A percentile compares a stretch with the other conserved stretches of the same genome.
Conservation (phyloP, 371 early-diverging fungal genomes). For the Chytridium lagenaria region DNA sequence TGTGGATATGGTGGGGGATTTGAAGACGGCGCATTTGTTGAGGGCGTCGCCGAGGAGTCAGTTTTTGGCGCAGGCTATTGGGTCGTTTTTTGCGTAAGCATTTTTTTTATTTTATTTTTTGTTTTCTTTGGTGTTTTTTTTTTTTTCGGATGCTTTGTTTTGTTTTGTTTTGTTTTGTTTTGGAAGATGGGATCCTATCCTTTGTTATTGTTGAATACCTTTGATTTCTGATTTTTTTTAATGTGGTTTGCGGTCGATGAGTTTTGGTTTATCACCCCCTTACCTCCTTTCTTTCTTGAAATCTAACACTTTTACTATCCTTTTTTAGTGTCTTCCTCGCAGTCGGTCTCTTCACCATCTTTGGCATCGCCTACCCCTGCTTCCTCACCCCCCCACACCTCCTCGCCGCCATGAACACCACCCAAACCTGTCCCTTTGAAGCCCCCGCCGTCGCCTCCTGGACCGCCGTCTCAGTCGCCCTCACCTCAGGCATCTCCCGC, state of each 20-base stretch:
- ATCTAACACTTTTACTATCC: neutral
- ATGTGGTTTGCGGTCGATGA: no score
- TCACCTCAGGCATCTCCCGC: slow-evolving; percentile 51
- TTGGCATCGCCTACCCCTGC: slow-evolving; percentile 68
- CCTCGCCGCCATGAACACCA: neutral
- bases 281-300: no score
- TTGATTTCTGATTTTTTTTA: no score
- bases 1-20: slow-evolving; percentile 84
- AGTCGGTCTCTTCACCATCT: slow-evolving; percentile 74
- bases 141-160: neutral
- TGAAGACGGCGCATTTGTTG: slow-evolving; percentile 85
- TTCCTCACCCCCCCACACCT: slow-evolving; percentile 16
- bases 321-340: slow-evolving; percentile 58
- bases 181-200: no score
- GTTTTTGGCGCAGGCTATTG: slow-evolving; percentile 84
- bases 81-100: slow-evolving; percentile 67
- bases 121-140: neutral
- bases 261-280: no score
- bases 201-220: no score
- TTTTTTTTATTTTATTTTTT: neutral
- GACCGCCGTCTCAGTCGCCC: slow-evolving; percentile 62
- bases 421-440: slow-evolving; percentile 46
- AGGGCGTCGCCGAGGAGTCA: slow-evolving; percentile 84
- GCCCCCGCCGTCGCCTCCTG: slow-evolving; percentile 71
- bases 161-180: slow-evolving; percentile 1